phyloP scores from a whole-genome alignment of 2,329 filamentous ascomycete species.

The Cladophialophora exuberans region DNA sequence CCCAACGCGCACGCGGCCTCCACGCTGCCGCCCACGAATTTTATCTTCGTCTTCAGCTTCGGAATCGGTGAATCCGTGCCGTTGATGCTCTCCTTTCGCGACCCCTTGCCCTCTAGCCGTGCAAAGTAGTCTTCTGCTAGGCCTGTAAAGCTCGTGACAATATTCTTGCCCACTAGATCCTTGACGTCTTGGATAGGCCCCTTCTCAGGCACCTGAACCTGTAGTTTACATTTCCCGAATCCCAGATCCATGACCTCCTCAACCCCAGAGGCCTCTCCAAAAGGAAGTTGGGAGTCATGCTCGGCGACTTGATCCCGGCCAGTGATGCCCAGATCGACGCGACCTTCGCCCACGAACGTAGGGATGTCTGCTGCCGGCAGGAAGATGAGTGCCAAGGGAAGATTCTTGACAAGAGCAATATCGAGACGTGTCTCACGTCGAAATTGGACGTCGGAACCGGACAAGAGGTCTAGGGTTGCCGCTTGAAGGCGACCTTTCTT shows the following conservation, averaged over 20 bases:
- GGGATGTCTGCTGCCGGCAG: conserved; percentile 96
- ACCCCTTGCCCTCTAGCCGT: conserved; percentile 63
- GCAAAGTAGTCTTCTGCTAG: conserved; percentile 84
- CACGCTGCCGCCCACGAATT: conserved; percentile 93
- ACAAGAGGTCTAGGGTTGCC: conserved; percentile 83
- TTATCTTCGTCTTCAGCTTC: conserved; percentile 83
- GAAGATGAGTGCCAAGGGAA: conserved; percentile 93
- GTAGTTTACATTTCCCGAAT: conserved; percentile 88
- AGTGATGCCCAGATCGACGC: conserved; percentile 92
- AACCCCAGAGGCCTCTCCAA: conserved; percentile 59
- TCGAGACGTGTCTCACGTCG: conserved; percentile 92
- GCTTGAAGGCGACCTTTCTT: conserved; percentile 97
- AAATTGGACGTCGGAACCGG: conserved; percentile 96
- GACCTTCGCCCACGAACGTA: conserved; percentile 93
- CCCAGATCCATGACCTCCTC: conserved; percentile 88
- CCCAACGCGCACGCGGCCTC: conserved; percentile 95
- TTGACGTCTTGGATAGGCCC: conserved; percentile 70
- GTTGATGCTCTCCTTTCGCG: conserved; percentile 41
- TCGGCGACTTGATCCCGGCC: conserved; percentile 91
- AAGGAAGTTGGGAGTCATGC: conserved; percentile 66
- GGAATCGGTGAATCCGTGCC: conserved; percentile 40
- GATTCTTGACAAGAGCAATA: conserved; percentile 96
- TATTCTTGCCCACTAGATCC: conserved; percentile 86
- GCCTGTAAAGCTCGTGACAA: conserved; percentile 93
- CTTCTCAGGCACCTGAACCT: conserved; percentile 94